Evolutionary conservation across 805 yeast genomes (phyloP).

Genomic region (Lipomyces spencermartinsiae): DNA sequence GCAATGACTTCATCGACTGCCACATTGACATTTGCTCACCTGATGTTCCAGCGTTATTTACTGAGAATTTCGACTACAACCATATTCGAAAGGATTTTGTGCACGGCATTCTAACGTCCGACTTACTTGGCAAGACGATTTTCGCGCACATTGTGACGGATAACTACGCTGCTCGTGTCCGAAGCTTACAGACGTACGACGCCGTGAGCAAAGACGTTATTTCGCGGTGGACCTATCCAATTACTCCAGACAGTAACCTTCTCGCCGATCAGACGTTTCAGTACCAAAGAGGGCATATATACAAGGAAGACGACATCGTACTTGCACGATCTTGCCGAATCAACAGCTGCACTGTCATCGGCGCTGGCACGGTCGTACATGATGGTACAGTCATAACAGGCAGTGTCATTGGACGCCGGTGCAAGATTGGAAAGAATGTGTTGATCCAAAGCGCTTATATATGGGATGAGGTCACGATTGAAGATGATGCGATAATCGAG

Average conservation of each 20-base stretch:
- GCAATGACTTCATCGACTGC: constrained; percentile 95
- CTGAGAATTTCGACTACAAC: constrained; percentile 96
- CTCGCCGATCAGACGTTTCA: constrained; percentile 73
- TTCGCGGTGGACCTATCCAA: constrained; percentile 91
- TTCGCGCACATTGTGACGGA: constrained; percentile 83
- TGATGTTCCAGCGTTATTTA: constrained; percentile 92
- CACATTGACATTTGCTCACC: constrained; percentile 95
- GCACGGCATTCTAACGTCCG: constrained; percentile 87
- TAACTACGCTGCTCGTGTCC: constrained; percentile 93
- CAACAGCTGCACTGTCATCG: constrained; percentile 81
- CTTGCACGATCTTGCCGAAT: constrained; percentile 92
- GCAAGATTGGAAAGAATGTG: constrained; percentile 82
- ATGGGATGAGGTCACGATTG: constrained; percentile 83
- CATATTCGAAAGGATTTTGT: constrained; percentile 84
- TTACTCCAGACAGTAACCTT: constrained; percentile 84
- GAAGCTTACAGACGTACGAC: constrained; percentile 90
- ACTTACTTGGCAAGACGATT: constrained; percentile 85
- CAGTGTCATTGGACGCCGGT: constrained; percentile 84
- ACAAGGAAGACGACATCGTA: constrained; percentile 86
- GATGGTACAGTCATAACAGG: constrained; percentile 69
- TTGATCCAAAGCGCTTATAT: constrained; percentile 75
- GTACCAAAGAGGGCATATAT: constrained; percentile 83
- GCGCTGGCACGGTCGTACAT: constrained; percentile 76
- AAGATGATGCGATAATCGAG: constrained; percentile 63
- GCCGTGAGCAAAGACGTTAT: constrained; percentile 88